Base-by-base conservation (phyloP, 176 grass and related monocot species). In the Zoysia pacifica region DNA sequence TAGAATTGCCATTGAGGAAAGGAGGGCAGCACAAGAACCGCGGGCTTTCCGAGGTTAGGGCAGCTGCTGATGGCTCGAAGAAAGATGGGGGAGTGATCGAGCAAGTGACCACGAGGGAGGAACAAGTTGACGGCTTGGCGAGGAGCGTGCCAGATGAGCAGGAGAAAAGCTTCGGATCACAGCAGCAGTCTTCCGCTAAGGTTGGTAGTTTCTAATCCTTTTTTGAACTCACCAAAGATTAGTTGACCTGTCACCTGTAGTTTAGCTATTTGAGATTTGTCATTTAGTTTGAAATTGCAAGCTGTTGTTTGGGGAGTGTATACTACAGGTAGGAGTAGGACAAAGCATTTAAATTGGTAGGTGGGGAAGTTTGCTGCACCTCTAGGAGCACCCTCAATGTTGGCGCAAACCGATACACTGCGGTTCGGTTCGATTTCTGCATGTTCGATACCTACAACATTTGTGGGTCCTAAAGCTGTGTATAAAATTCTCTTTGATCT, bases 1-100 rank as follows among this genome's bases (percentile, higher is more conserved):
- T 40, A 80, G 88, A 87, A 80, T 83, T 76, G 45, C 74, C 42
- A 18, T 62, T 11, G 49, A 64, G 16, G 37, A 83, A 70, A 37
- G 20, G 2, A 39, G 68, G 48, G 42, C 69, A 79, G 74, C 75
- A 88, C 68, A 88, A 62, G 68, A 90, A 62, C 64, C 75, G 84
- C 35, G 80, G 76, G 56, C 88, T 90, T 4, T 75, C 80, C n/a
- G 80, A 80, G 60, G n/a, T 16, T 15, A 47, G n/a, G 6, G 69
- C 42, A 2, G 54, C 64, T 64, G 84, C 55, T 19, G 76, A 59
- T 74, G 64, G 7, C 19, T 20, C 46, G 0, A 1, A 1, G 48
- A 63, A 53, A 44, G 71, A 44, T 48, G 54, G 13, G 3, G 37
- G 38, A 71, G 20, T 74, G 75, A 90, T 86, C 28, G 47, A 90